Base-by-base conservation (phyloP, 2,329 filamentous ascomycete species). In the Raffaelea arxii region DNA sequence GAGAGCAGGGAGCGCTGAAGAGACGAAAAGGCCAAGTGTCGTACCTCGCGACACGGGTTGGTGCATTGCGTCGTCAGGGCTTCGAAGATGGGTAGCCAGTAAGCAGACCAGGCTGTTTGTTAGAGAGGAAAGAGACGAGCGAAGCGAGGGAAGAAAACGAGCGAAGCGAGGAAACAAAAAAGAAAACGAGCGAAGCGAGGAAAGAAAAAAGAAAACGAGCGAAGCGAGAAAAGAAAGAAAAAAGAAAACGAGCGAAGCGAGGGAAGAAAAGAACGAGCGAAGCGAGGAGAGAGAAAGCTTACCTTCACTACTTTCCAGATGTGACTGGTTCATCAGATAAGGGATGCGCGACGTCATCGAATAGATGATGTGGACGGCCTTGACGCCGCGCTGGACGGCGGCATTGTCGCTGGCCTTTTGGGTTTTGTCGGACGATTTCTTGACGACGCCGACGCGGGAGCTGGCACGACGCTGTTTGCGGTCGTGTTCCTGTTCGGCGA, bases 31-130 rank as follows among this genome's bases (percentile, higher is more conserved):
- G 92, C 88, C 58, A 94, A 78, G 57, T 94, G 86, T 3, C 92
- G 82, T 49, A 98, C 87, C 56, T 96, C 90, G 46, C 91, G 84
- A 59, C 89, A 96, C 1, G 90, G 89, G 60, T 97, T 98, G 46
- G 87, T 86, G 65, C 90, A 96, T 65, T 98, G 92, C 4, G 80
- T 80, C 3, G 86, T 92, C 18, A 98, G 69, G 6, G 88, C 86
- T 55, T 88, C 80, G 65, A 98, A 92, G 23, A 98, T 89, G 2
- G 91, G 92, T 14, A 90, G 82, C 92, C 92, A 98, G 63, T 98
- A 98, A 9, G 92, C 88, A 43, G 88, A 89, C 92, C 92, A 98
- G 14, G 92, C 92, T 86, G 52, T n/a, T 4, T 18, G 27, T 44
- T 46, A 46, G 39, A 7, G 16, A 10, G 25, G 38, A 9, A 19